phyloP scores from a whole-genome alignment of 2,329 filamentous ascomycete species.

The Stenocarpella maydis region DNA sequence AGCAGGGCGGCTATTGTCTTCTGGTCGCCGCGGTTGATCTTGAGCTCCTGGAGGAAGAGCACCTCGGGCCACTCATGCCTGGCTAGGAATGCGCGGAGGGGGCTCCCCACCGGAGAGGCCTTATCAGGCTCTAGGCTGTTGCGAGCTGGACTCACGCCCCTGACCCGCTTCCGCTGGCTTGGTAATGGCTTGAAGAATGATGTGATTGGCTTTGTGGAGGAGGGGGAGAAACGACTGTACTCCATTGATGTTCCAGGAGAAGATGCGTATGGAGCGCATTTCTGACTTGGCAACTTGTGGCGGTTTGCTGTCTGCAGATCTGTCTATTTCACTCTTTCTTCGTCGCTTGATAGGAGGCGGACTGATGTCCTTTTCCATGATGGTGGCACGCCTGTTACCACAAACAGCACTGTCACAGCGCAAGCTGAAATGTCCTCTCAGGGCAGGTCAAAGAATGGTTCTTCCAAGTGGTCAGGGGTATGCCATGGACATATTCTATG shows the following conservation, averaged over 20 bases:
- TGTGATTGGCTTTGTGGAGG: slow-evolving; percentile 37
- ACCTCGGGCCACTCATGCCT: slow-evolving; percentile 41
- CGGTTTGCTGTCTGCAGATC: neutral
- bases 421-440: neutral
- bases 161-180: neutral
- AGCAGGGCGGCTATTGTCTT: slow-evolving; percentile 35
- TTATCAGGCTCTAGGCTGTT: neutral
- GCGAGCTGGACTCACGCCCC: neutral
- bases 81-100: slow-evolving; percentile 38
- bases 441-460: neutral
- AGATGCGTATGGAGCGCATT: slow-evolving; percentile 36
- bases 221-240: slow-evolving; percentile 38
- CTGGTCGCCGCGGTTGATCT: slow-evolving; percentile 35
- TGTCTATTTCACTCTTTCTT: neutral
- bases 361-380: slow-evolving; percentile 25
- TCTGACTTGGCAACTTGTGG: neutral
- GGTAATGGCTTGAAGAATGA: slow-evolving; percentile 39
- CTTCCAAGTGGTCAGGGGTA: neutral
- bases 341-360: slow-evolving; percentile 30
- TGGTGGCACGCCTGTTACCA: neutral
- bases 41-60: slow-evolving; percentile 42
- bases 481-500: neutral
- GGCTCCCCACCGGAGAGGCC: neutral
- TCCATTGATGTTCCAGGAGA: slow-evolving; percentile 43
- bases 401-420: neutral